Evolutionary conservation across 257 asterid genomes (phyloP), one percentile per base, ranked within the genome.

Genomic region (Leptodermis oblonga): DNA sequence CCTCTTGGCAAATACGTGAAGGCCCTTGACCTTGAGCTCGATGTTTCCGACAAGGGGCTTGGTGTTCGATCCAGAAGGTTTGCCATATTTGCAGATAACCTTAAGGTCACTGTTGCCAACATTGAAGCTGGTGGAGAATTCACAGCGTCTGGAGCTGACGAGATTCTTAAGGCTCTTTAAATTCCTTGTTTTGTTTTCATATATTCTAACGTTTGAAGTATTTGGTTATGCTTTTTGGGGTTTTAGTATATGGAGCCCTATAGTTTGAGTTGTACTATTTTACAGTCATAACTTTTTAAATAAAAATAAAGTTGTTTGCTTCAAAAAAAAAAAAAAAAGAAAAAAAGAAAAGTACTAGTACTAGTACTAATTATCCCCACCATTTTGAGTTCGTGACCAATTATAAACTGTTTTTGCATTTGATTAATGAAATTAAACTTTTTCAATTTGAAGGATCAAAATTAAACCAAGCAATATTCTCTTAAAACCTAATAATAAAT

Each of bases 111-210:
- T 60, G 92, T 79, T 33, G 98, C 98, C 6, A 92, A 92, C 51
- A 26, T 92, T 18, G 98, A 92, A 78, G 33, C 91, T 4, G 97
- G 93, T n/a, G 98, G 97, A 36, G 96, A 90, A 54, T 92, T 92
- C 86, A 92, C 92, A 0, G 84, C 90, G 72, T 92, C 98, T 15
- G 70, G 98, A 17, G 97, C 96, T 5, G 97, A 88, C 11, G 98
- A 92, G 14, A 90, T 92, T 48, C 80, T 92, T 22, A 86, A 90
- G 85, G 95, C 95, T 79, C 97, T 92, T 1, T 92, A 79, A 49
- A 67, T 64, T 43, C 17, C 55, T 54, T 22, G 55, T 23, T 26
- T 55, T 33, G 20, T 49, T 18, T 42, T 23, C 17, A 14, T 43
- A 11, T 36, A n/a, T 26, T n/a, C 17, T 37, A 26, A 37, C n/a